Evolutionary conservation across 768 basidiomycete genomes (phyloP).

Genomic region (Amanita muscaria): DNA sequence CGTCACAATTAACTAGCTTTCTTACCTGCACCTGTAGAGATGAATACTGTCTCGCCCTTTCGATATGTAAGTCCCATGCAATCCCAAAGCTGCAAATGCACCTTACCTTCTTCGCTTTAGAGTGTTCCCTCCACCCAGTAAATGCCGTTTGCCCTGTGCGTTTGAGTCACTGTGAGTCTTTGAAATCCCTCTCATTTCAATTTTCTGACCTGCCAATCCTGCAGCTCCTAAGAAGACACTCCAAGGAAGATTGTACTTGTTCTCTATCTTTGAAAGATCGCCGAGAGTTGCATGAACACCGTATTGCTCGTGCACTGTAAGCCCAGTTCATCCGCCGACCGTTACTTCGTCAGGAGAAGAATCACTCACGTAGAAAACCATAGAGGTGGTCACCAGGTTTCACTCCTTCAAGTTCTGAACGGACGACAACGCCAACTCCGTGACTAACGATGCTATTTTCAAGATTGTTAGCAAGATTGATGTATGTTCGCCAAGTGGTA

Average conservation of each 20-base stretch:
- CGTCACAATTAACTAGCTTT: not conserved
- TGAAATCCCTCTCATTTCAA: too few species aligned
- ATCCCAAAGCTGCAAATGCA: not conserved
- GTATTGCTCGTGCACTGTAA: conserved; percentile 29
- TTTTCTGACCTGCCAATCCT: conserved; percentile 42
- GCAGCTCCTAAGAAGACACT: conserved; percentile 32
- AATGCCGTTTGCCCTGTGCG: conserved; percentile 30
- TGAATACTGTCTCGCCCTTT: conserved; percentile 36
- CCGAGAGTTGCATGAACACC: conserved; percentile 14
- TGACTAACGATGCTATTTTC: conserved; percentile 18
- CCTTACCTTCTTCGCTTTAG: conserved; percentile 28
- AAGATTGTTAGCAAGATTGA: not conserved
- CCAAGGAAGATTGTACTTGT: conserved; percentile 33
- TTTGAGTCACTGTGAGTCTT: not conserved
- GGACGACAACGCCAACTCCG: conserved; percentile 37
- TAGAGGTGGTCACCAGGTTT: conserved; percentile 34
- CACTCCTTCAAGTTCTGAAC: conserved; percentile 27
- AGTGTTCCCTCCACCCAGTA: conserved; percentile 32
- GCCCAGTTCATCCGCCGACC: too few species aligned
- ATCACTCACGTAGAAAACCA: conserved; percentile 21
- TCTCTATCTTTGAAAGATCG: conserved; percentile 20
- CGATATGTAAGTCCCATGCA: too few species aligned
- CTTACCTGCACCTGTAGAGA: conserved; percentile 27
- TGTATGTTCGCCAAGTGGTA: conserved; percentile 7
- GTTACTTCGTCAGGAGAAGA: not conserved